Conservation (phyloP, 2,329 filamentous ascomycete species). For the Ophiostoma perfectum region DNA sequence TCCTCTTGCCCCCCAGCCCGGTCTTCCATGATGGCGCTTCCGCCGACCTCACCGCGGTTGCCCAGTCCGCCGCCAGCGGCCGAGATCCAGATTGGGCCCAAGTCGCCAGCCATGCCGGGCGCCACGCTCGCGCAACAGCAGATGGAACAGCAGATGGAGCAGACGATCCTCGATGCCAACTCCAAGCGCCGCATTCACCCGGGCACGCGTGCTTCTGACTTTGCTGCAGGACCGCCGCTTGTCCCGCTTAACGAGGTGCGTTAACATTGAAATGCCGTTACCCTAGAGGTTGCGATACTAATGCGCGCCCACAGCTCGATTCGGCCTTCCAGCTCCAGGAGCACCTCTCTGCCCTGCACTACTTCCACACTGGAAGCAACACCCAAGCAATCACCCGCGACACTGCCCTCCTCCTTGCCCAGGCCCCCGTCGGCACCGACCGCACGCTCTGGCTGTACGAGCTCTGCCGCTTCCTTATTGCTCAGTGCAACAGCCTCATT, state of each 20-base stretch:
- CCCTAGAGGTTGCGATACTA: not conserved
- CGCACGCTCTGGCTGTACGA: constrained; percentile 94
- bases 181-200: constrained; percentile 81
- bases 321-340: constrained; percentile 97
- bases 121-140: constrained; percentile 46
- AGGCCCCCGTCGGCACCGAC: constrained; percentile 75
- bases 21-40: constrained; percentile 42
- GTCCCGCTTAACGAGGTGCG: constrained; percentile 77
- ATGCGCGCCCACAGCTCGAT: constrained; percentile 62
- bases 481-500: constrained; percentile 88
- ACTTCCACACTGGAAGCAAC: constrained; percentile 65
- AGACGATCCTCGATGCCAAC: constrained; percentile 62
- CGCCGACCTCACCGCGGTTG: constrained; percentile 73
- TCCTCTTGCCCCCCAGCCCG: not conserved
- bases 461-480: constrained; percentile 89
- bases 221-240: constrained; percentile 85
- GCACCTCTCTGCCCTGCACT: constrained; percentile 87
- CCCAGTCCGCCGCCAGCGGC: constrained; percentile 92
- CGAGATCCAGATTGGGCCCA: constrained; percentile 76
- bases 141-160: constrained; percentile 55
- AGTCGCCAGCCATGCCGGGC: constrained; percentile 28
- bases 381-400: constrained; percentile 68
- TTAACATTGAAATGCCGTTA: not conserved
- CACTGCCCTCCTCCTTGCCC: constrained; percentile 69
- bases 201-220: constrained; percentile 85